A percentile compares a stretch with the other conserved stretches of the same genome.
Conservation (phyloP, 768 basidiomycete genomes). For the Crassisporium funariophilum region DNA sequence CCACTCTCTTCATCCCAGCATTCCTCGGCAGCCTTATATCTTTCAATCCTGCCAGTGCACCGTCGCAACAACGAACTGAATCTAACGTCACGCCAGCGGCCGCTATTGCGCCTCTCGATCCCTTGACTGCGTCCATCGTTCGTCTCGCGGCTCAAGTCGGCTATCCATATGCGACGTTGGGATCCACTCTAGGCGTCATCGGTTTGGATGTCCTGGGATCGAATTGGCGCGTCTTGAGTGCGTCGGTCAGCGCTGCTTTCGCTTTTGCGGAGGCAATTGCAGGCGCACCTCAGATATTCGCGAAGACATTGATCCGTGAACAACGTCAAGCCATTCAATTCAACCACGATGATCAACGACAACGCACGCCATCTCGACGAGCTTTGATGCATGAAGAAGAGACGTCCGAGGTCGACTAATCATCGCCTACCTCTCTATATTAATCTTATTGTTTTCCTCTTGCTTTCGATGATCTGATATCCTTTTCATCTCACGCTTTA, state of each 20-base stretch:
- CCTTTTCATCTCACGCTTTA: constrained; percentile 5
- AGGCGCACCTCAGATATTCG: constrained; percentile 42
- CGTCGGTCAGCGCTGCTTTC: constrained; percentile 60
- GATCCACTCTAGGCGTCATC: constrained; percentile 23
- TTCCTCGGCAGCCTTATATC: constrained; percentile 62
- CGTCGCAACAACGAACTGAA: too few species aligned
- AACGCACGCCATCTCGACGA: constrained; percentile 13
- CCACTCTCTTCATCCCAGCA: constrained; percentile 59
- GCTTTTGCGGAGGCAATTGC: constrained; percentile 69
- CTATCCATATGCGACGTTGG: constrained; percentile 50
- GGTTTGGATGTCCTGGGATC: constrained; percentile 58
- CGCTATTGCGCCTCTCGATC: constrained; percentile 47
- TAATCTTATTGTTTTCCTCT: constrained; percentile 17
- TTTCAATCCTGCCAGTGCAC: constrained; percentile 52
- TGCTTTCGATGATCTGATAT: constrained; percentile 7
- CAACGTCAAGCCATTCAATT: constrained; percentile 16
- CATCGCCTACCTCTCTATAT: constrained; percentile 8
- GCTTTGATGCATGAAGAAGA: constrained; percentile 25
- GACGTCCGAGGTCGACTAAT: constrained; percentile 10
- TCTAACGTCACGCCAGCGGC: neutral
- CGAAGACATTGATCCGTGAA: constrained; percentile 30
- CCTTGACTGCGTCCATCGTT: constrained; percentile 64
- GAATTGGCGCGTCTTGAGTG: constrained; percentile 56
- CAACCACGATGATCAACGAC: constrained; percentile 8
- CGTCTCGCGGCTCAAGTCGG: constrained; percentile 61